phyloP scores from a whole-genome alignment of 164 flowering plant genomes.

The Umbilicus rupestris region DNA sequence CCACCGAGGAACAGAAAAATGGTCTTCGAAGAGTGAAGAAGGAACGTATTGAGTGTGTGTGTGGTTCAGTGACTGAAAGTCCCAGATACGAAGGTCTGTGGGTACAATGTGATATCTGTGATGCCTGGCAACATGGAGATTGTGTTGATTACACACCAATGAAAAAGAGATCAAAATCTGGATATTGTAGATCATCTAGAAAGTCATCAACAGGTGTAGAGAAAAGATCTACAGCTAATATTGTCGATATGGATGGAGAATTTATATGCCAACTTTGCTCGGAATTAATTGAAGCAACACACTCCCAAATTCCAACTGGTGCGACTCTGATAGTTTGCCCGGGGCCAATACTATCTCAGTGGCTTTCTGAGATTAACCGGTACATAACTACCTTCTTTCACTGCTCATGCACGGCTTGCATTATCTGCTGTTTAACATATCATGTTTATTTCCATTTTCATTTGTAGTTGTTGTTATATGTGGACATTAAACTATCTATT shows the following conservation, averaged over 20 bases:
- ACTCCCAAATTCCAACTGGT: conserved; percentile 54
- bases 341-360: conserved; percentile 78
- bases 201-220: conserved; percentile 10
- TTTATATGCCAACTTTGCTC: conserved; percentile 57
- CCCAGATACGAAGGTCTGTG: conserved; percentile 68
- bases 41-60: conserved; percentile 85
- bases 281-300: conserved; percentile 58
- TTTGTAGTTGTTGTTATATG: neutral
- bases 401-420: neutral
- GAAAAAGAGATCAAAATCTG: conserved; percentile 24
- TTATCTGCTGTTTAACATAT: neutral
- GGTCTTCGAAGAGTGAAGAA: conserved; percentile 53
- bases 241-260: conserved; percentile 44
- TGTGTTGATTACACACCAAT: conserved; percentile 77
- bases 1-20: conserved; percentile 19
- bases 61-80: conserved; percentile 83
- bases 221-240: conserved; percentile 15
- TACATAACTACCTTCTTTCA: conserved; percentile 20
- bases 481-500: neutral
- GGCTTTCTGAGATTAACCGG: conserved; percentile 88
- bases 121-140: conserved; percentile 98
- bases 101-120: conserved; percentile 98
- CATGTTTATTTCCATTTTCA: neutral
- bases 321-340: conserved; percentile 97
- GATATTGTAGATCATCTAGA: conserved; percentile 10